phyloP scores from a whole-genome alignment of 345 rosid genomes.

The Litchi chinensis region DNA sequence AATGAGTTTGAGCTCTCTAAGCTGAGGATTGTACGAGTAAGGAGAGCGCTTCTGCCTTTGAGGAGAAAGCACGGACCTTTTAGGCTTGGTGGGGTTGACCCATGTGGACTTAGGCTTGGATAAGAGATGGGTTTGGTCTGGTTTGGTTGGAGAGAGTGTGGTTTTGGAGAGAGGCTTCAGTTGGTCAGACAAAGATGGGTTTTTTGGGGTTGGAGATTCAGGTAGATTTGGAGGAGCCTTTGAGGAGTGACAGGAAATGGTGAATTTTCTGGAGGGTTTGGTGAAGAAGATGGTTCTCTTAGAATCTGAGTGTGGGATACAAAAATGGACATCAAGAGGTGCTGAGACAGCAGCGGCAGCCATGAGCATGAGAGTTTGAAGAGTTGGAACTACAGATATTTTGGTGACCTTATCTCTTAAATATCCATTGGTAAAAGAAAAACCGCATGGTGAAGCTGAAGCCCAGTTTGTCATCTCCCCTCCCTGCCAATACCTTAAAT shows the following conservation, averaged over 20 bases:
- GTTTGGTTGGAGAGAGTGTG: constrained; percentile 45
- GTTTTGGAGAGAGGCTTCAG: constrained; percentile 77
- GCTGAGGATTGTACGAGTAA: constrained; percentile 61
- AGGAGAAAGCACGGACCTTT: constrained; percentile 80
- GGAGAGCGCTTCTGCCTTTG: constrained; percentile 73
- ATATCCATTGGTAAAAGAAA: background rate
- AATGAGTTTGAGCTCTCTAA: constrained; percentile 62
- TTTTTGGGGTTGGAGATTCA: constrained; percentile 39
- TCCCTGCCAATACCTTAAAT: too few relatives aligned
- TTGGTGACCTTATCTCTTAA: constrained; percentile 9
- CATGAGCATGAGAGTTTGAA: constrained; percentile 28
- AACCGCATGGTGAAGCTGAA: too few relatives aligned
- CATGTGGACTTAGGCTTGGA: constrained; percentile 79
- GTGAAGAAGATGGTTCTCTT: constrained; percentile 43
- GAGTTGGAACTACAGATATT: constrained; percentile 19
- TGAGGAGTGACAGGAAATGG: constrained; percentile 45
- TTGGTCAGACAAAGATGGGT: constrained; percentile 78
- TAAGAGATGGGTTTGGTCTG: constrained; percentile 44
- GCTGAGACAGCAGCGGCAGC: constrained; percentile 69
- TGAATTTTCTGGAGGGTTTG: constrained; percentile 36
- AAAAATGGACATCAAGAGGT: constrained; percentile 54
- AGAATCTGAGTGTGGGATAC: constrained; percentile 38
- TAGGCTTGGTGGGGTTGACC: constrained; percentile 85
- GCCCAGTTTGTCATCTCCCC: too few relatives aligned
- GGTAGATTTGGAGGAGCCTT: constrained; percentile 35